Percentiles rank a stretch among this genome's conserved stretches.
phyloP scores from a whole-genome alignment of 176 grass and related monocot species.

The Triticum timopheevii region DNA sequence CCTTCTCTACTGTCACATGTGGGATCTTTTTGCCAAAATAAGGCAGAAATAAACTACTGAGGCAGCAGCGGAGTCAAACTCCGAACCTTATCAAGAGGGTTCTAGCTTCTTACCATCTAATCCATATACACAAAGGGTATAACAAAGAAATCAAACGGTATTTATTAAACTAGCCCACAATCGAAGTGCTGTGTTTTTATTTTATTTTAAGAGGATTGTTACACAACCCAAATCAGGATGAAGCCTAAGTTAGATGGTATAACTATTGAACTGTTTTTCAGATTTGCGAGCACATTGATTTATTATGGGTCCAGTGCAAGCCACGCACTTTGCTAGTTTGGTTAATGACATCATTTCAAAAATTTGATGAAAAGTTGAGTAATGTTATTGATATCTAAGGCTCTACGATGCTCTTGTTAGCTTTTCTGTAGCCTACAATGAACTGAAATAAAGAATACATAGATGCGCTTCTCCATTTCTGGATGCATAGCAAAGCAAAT shows the following conservation, averaged over 20 bases:
- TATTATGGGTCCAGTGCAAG: neutral
- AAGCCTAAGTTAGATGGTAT: neutral
- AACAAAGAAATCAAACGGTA: neutral
- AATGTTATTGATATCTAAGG: neutral
- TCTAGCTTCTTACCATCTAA: neutral
- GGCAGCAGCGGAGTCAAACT: neutral
- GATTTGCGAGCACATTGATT: neutral
- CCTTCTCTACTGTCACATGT: neutral
- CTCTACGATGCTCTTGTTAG: neutral
- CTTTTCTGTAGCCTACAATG: constrained; percentile 4
- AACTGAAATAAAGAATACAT: neutral
- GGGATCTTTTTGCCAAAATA: neutral
- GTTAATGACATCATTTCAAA: neutral
- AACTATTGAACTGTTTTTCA: neutral
- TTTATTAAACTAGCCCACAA: neutral
- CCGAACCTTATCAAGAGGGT: neutral
- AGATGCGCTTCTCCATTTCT: neutral
- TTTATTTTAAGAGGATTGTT: neutral
- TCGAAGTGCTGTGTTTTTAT: neutral
- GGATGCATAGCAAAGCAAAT: neutral
- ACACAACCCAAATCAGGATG: neutral
- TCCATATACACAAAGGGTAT: neutral
- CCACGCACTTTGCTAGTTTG: neutral
- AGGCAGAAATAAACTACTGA: neutral
- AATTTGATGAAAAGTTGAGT: neutral